phyloP scores from a whole-genome alignment of 495 filamentous ascomycete species.

The Neurospora sp. region DNA sequence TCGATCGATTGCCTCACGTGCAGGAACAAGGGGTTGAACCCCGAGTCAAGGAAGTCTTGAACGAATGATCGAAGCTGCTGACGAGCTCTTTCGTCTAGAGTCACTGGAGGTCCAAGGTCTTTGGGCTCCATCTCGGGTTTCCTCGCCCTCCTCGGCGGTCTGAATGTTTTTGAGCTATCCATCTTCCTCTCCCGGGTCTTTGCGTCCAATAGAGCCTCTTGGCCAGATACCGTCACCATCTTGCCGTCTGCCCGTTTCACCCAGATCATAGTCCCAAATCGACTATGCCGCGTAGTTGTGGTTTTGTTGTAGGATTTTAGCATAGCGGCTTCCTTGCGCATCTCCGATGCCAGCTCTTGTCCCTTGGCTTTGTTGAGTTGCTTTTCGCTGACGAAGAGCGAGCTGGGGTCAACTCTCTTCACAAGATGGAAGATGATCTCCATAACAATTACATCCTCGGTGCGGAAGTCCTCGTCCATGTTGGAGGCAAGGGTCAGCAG shows the following conservation, averaged over 20 bases:
- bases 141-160: slow-evolving; percentile 56
- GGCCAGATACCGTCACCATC: slow-evolving; percentile 78
- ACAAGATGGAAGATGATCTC: slow-evolving; percentile 87
- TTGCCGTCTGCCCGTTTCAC: slow-evolving; percentile 77
- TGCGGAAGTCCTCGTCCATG: slow-evolving; percentile 84
- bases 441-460: slow-evolving; percentile 75
- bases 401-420: slow-evolving; percentile 78
- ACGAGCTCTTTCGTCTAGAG: slow-evolving; percentile 56
- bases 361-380: slow-evolving; percentile 54
- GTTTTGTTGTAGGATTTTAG: slow-evolving; percentile 65
- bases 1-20: slow-evolving; percentile 85
- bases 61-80: slow-evolving; percentile 72
- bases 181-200: slow-evolving; percentile 70
- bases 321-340: slow-evolving; percentile 74
- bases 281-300: slow-evolving; percentile 79
- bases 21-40: slow-evolving; percentile 88
- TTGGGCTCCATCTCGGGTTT: slow-evolving; percentile 55
- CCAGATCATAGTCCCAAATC: slow-evolving; percentile 98
- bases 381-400: slow-evolving; percentile 74
- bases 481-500: slow-evolving; percentile 80
- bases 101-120: slow-evolving; percentile 66
- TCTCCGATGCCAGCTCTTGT: slow-evolving; percentile 61
- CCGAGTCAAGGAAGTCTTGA: slow-evolving; percentile 87
- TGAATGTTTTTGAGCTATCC: slow-evolving; percentile 86
- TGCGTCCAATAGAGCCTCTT: slow-evolving; percentile 67